A percentile compares a stretch with the other conserved stretches of the same genome.
Conservation (phyloP, 108 stramenopile species). For the Schizochytrium sp. region DNA sequence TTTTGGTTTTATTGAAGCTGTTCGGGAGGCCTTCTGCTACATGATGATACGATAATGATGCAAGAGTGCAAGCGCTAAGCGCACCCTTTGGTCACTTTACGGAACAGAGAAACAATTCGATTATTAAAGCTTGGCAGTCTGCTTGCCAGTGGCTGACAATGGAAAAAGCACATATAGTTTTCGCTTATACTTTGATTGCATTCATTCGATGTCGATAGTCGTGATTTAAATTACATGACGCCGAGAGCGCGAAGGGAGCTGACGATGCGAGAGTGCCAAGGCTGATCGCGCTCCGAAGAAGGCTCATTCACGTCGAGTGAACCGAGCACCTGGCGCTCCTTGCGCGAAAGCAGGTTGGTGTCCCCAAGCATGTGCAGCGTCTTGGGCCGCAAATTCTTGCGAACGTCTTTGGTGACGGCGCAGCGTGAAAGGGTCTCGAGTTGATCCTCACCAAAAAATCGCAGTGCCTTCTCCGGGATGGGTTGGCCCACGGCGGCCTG, state of each 20-base stretch:
- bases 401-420: neutral
- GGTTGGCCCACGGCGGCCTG: neutral
- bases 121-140: too few relatives aligned
- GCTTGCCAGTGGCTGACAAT: too few relatives aligned
- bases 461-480: neutral
- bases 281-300: neutral
- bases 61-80: too few relatives aligned
- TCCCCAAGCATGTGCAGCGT: neutral
- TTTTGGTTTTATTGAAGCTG: too few relatives aligned
- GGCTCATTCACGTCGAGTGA: neutral
- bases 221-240: too few relatives aligned
- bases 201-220: too few relatives aligned
- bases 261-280: neutral
- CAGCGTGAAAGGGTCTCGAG: neutral
- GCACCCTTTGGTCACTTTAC: too few relatives aligned
- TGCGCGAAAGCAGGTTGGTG: neutral
- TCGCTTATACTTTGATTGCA: too few relatives aligned
- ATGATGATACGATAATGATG: too few relatives aligned
- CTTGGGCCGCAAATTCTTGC: neutral
- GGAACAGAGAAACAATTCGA: too few relatives aligned
- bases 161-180: too few relatives aligned
- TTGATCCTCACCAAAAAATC: neutral
- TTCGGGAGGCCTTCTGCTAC: too few relatives aligned
- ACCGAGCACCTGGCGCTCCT: neutral
- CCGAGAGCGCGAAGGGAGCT: neutral